Conservation (phyloP, 192 early-diverging fungal species). For the Coemansia sp. region DNA sequence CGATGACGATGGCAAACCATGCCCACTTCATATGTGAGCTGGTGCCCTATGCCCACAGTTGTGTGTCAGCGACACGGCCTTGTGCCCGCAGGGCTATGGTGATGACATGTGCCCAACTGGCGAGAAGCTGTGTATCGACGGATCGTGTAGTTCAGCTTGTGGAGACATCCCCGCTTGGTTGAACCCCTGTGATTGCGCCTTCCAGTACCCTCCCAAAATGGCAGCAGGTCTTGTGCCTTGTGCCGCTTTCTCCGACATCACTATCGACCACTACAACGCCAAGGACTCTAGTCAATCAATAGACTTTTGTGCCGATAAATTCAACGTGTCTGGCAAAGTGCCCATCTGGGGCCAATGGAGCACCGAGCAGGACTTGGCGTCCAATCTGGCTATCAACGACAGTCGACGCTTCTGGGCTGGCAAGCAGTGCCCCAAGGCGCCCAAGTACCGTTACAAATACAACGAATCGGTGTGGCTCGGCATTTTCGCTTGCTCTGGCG, state of each 20-base stretch:
- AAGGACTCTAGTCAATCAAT: slow-evolving; percentile 18
- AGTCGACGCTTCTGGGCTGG: slow-evolving; percentile 49
- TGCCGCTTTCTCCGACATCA: slow-evolving; percentile 26
- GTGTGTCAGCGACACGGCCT: slow-evolving; percentile 49
- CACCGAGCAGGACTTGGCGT: slow-evolving; percentile 11
- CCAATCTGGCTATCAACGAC: slow-evolving; percentile 10
- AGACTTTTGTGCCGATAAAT: slow-evolving; percentile 32
- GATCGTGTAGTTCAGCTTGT: slow-evolving; percentile 48
- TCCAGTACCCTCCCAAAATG: slow-evolving; percentile 25
- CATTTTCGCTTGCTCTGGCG: slow-evolving; percentile 37
- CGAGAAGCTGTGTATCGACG: slow-evolving; percentile 54
- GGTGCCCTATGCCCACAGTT: slow-evolving; percentile 52
- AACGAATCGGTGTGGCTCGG: slow-evolving; percentile 46
- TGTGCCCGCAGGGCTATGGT: slow-evolving; percentile 34
- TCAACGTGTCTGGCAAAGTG: slow-evolving; percentile 22
- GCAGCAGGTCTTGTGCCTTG: slow-evolving; percentile 38
- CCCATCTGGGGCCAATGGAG: slow-evolving; percentile 40
- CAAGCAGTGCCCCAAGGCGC: slow-evolving; percentile 34
- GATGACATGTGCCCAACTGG: slow-evolving; percentile 46
- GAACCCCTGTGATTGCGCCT: slow-evolving; percentile 52
- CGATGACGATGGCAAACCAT: slow-evolving; percentile 41
- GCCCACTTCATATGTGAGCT: slow-evolving; percentile 46
- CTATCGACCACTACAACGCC: slow-evolving; percentile 46
- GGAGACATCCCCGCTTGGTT: slow-evolving; percentile 27
- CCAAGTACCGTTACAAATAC: slow-evolving; percentile 38